Conservation (phyloP, 2,329 filamentous ascomycete genomes). For the Stylonectria norvegica region DNA sequence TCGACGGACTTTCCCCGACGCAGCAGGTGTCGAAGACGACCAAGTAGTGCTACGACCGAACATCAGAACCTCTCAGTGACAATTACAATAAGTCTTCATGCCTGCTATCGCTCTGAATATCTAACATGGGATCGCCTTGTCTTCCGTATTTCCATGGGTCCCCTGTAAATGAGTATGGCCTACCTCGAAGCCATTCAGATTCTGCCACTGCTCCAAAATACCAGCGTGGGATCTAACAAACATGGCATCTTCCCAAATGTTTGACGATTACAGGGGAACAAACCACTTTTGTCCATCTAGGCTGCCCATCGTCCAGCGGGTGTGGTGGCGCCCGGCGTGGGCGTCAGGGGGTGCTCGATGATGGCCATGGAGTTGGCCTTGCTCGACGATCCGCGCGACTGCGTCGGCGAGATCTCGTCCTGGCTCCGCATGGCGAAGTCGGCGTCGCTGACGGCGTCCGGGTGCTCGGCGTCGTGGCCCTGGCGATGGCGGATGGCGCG, state of each 20-base stretch:
- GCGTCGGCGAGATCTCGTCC: conserved; percentile 6
- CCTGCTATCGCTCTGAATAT: no score
- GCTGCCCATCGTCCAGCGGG: conserved; percentile 12
- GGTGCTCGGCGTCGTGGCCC: background rate
- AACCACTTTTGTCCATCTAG: conserved; percentile 8
- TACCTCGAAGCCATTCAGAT: no score
- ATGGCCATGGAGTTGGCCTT: conserved; percentile 22
- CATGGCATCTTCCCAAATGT: background rate
- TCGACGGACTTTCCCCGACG: no score
- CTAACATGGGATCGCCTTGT: no score
- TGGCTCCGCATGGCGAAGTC: conserved; percentile 1
- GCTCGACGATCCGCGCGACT: conserved; percentile 15
- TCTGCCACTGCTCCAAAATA: no score
- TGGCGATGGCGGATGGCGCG: conserved; percentile 32
- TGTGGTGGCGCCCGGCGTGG: conserved; percentile 2
- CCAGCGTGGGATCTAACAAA: no score
- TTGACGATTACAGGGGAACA: background rate
- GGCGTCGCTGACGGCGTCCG: background rate
- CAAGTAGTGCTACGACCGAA: no score
- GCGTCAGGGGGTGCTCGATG: conserved; percentile 16
- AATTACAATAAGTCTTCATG: no score
- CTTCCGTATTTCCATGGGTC: no score
- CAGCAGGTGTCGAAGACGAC: no score
- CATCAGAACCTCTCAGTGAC: no score
- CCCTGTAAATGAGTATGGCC: no score